Percentiles rank a stretch among this genome's conserved stretches.
Evolutionary conservation across 768 basidiomycete species (phyloP).

Genomic region (Podaxis sp.): DNA sequence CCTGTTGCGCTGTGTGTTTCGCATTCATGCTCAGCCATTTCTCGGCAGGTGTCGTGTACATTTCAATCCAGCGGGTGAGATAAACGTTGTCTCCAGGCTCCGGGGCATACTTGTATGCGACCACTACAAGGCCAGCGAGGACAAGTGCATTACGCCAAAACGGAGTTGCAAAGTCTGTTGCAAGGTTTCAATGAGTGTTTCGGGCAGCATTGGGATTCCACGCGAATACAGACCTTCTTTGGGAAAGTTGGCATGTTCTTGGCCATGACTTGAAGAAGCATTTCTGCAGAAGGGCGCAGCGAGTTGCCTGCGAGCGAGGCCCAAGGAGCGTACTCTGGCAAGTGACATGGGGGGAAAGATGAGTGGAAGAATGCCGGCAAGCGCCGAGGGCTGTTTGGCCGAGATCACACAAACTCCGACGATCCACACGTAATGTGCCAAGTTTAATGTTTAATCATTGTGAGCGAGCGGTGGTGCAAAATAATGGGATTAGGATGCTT

Average conservation of each 20-base stretch:
- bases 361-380: conserved; percentile 3
- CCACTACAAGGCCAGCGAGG: conserved; percentile 46
- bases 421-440: not conserved
- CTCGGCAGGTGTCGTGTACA: conserved; percentile 52
- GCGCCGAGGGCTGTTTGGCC: conserved; percentile 1
- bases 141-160: conserved; percentile 65
- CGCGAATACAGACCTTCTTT: conserved; percentile 48
- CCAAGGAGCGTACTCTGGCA: not conserved
- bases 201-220: not conserved
- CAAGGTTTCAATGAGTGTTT: not conserved
- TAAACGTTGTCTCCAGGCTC: conserved; percentile 56
- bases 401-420: conserved; percentile 6
- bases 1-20: conserved; percentile 50
- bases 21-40: conserved; percentile 56
- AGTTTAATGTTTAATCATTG: too few species aligned
- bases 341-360: conserved; percentile 6
- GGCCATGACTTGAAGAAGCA: conserved; percentile 8
- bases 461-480: not conserved
- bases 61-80: conserved; percentile 63
- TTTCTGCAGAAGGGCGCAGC: not conserved
- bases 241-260: not conserved
- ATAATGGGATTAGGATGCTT: not conserved
- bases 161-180: conserved; percentile 57
- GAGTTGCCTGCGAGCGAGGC: conserved; percentile 1
- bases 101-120: conserved; percentile 69